A percentile compares a stretch with the other conserved stretches of the same genome.
Conservation (phyloP, 805 yeast species). For the Lachancea fermentati region DNA sequence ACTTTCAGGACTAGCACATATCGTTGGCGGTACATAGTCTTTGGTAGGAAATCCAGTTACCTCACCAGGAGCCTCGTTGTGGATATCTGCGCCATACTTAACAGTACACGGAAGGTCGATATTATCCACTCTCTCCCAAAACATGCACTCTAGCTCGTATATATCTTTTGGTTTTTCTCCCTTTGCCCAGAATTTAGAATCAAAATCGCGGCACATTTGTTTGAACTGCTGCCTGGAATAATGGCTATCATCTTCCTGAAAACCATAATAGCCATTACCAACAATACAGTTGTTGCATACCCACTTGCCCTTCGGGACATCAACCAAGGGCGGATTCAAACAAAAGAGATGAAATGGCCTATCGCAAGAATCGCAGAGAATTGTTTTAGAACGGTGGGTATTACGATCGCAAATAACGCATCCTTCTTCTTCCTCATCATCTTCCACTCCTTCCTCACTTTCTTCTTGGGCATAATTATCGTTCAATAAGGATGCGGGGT, state of each 20-base stretch:
- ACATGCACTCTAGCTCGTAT: conserved; percentile 50
- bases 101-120: conserved; percentile 48
- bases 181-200: conserved; percentile 36
- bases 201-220: conserved; percentile 47
- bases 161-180: conserved; percentile 32
- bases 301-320: conserved; percentile 62
- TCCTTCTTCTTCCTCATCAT: conserved; percentile 33
- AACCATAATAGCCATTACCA: conserved; percentile 85
- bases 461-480: conserved; percentile 22
- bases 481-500: conserved; percentile 32
- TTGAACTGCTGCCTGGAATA: conserved; percentile 60
- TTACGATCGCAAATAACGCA: conserved; percentile 46
- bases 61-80: conserved; percentile 55
- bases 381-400: conserved; percentile 41
- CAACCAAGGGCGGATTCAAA: conserved; percentile 48
- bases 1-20: conserved; percentile 13
- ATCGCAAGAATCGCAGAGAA: conserved; percentile 73
- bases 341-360: conserved; percentile 63
- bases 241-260: conserved; percentile 57
- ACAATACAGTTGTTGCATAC: conserved; percentile 78
- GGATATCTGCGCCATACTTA: conserved; percentile 83
- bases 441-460: conserved; percentile 13
- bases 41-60: conserved; percentile 70
- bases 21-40: conserved; percentile 25
- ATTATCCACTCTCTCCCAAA: conserved; percentile 54